Base-by-base conservation (phyloP, 495 filamentous ascomycete genomes). In the Thozetella sp. region DNA sequence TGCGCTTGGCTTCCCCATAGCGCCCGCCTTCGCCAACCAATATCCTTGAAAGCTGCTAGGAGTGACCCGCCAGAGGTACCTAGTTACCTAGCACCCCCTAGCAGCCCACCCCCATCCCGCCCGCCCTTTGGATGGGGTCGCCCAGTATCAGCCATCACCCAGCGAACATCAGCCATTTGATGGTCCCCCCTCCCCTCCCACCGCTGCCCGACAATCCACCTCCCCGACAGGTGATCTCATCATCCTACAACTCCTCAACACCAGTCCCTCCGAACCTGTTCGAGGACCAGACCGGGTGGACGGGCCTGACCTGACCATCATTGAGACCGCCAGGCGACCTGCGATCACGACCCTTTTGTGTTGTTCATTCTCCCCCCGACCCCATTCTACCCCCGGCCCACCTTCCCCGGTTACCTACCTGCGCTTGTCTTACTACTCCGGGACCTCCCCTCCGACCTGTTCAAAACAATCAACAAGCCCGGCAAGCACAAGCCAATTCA, bases 281-380 rank as follows among this genome's bases (percentile, higher is more conserved):
- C 53, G 45, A 27, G 48, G 56, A 57, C 56, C 46, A 60, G 67
- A 67, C 65, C 65, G 58, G 61, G 57, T 63, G 30, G 51, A 63
- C 65, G 65, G 69, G 67, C 67, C 67, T 63, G 64, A 58, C 69
- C 67, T 66, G 64, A 67, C 61, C 61, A 65, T 66, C 55, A 59
- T 63, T 26, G 60, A 48, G 43, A 48, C 43, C 43, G 9, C 34
- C 55, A 48, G 25, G 57, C 54, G 53, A 58, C 25, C 56, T 24
- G 57, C 46, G 60, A 62, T 52, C 63, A 24, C 60, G 60, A 57
- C 68, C 57, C 23, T 37, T 22, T 45, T 56, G 59, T 60, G 50
- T 24, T 19, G 11, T 53, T 51, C 57, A 22, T 45, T 59, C 50
- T 53, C 54, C 2, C 27, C 23, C 46, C 59, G 58, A 58, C 58